These are phyloP conservation scores for Pseudozyma sp. DNA, from an alignment of 1,284 basidiomycete species.

Conservation along the genomic window DNA sequence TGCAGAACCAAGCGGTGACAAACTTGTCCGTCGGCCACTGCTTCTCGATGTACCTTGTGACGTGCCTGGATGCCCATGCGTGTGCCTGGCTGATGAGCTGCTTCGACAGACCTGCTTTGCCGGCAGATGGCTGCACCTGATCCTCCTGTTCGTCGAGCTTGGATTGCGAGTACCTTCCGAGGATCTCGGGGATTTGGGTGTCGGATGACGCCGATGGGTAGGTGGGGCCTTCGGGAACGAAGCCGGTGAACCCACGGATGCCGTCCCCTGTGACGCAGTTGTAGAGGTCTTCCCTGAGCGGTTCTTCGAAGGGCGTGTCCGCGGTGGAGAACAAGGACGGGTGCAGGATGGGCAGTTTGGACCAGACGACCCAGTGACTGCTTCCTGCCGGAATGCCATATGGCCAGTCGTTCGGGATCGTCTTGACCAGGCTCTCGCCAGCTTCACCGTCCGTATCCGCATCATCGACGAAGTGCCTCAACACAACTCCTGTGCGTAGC, in stretches of 20 bases:
- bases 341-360: constrained; percentile 42
- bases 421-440: constrained; percentile 27
- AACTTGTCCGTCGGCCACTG: constrained; percentile 32
- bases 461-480: constrained; percentile 41
- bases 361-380: constrained; percentile 60
- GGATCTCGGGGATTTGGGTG: constrained; percentile 1
- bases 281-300: constrained; percentile 33
- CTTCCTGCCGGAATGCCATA: constrained; percentile 54
- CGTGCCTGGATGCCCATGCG: constrained; percentile 37
- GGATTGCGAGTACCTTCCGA: constrained; percentile 20
- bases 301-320: constrained; percentile 30
- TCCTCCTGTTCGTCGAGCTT: constrained; percentile 14
- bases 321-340: constrained; percentile 31
- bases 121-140: not conserved
- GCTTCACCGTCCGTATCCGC: constrained; percentile 8
- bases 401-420: constrained; percentile 61
- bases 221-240: constrained; percentile 11
- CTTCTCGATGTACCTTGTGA: constrained; percentile 28
- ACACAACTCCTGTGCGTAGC: not conserved
- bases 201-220: not conserved
- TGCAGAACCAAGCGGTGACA: constrained; percentile 55
- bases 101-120: not conserved
- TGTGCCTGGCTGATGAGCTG: constrained; percentile 31
- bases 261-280: constrained; percentile 52
- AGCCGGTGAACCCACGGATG: constrained; percentile 52